Base-by-base conservation (phyloP, 176 grass and related monocot genomes). In the Elaeis guineensis region DNA sequence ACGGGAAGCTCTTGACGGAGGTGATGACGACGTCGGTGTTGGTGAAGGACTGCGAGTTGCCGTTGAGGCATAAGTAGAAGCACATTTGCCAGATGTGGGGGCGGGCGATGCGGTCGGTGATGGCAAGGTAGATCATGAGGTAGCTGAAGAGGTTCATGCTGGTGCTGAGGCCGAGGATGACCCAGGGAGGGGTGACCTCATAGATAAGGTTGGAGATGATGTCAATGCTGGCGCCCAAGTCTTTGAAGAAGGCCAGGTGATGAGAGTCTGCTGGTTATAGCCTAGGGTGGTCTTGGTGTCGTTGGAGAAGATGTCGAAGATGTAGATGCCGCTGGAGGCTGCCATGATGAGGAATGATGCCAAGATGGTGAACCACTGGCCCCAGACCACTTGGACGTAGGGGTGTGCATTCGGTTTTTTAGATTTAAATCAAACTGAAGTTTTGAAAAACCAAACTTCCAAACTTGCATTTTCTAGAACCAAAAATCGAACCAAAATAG, bases 181-280 rank as follows among this genome's bases (percentile, higher is more conserved):
- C 60, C 78, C 78, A 89, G 4, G 89, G 78, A 15, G 89, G 85
- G 1, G 78, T 75, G 14, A 89, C 59, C 76, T 89, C 85, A 56
- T 72, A 79, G 22, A 95, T 65, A 49, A 89, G 65, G 2, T 85
- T 85, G 0, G 85, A 63, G 0, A 82, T 68, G 81, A 95, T 61
- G 25, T 85, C 85, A 14, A 89, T 72, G 77, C 82, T 85, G 61
- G 85, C 84, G 9, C 89, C 85, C 8, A 89, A 55, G 75, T 95
- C 85, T 75, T 95, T 95, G 81, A 89, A 89, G 81, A 89, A 89
- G 70, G 78, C 75, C 0, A 95, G 54, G 75, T 89, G 81, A 85
- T 95, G 16, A 95, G 89, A 51, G 75, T 85, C 77, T 72, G 69
- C 79, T 95, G 85, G 82, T 85, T 50, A 60, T 95, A 95, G 2